phyloP scores from a whole-genome alignment of 1,139 yeast species.

The Blastobotrys persicus region DNA sequence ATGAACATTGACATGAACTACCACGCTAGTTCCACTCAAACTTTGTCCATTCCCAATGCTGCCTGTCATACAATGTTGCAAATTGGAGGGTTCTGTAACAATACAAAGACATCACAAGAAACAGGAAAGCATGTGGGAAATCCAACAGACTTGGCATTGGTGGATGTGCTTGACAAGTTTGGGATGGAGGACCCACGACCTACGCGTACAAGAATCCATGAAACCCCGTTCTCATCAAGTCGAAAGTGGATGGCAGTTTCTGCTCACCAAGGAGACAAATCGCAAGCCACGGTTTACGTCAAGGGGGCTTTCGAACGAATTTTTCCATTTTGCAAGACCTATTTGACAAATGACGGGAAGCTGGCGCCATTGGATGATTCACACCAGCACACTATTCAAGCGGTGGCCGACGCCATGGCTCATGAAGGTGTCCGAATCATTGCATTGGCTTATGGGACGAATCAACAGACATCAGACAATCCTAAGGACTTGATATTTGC shows the following conservation, averaged over 20 bases:
- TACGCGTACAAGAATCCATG: conserved; percentile 57
- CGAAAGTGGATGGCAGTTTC: conserved; percentile 90
- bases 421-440: conserved; percentile 82
- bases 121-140: conserved; percentile 77
- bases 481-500: conserved; percentile 58
- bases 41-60: conserved; percentile 19
- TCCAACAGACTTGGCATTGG: conserved; percentile 88
- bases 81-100: conserved; percentile 78
- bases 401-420: conserved; percentile 65
- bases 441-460: conserved; percentile 64
- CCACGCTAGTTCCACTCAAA: not conserved
- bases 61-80: conserved; percentile 46
- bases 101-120: conserved; percentile 60
- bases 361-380: conserved; percentile 51
- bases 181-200: conserved; percentile 69
- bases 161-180: conserved; percentile 70
- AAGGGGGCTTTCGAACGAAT: conserved; percentile 89
- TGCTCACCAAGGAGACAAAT: conserved; percentile 57
- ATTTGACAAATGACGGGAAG: conserved; percentile 57
- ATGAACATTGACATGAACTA: conserved; percentile 17
- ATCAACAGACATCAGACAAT: conserved; percentile 37
- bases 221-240: conserved; percentile 78
- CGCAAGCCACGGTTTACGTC: conserved; percentile 58
- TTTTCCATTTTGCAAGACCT: conserved; percentile 59
- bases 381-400: conserved; percentile 45